A percentile compares a stretch with the other conserved stretches of the same genome.
phyloP scores from a whole-genome alignment of 2,329 filamentous ascomycete species.

The Pseudonectria foliicola region DNA sequence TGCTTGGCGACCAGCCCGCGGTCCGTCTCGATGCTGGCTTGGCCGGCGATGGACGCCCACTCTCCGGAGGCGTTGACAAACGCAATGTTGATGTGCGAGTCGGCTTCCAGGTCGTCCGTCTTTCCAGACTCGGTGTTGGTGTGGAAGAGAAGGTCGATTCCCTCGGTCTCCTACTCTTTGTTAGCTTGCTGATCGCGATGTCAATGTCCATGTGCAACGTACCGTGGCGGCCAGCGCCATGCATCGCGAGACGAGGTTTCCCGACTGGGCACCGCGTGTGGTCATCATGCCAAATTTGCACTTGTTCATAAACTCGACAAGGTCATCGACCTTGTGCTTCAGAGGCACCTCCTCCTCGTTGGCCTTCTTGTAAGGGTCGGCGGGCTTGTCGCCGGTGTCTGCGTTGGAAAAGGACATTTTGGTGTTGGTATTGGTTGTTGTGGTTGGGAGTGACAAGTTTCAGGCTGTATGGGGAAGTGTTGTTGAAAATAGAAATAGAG shows the following conservation, averaged over 20 bases:
- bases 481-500: too few species aligned
- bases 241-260: constrained; percentile 68
- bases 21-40: constrained; percentile 62
- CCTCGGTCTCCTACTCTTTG: constrained; percentile 58
- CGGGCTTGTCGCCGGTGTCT: constrained; percentile 53
- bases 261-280: constrained; percentile 58
- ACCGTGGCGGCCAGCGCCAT: constrained; percentile 82
- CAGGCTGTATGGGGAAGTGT: too few species aligned
- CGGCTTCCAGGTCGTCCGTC: constrained; percentile 67
- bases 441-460: too few species aligned
- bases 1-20: constrained; percentile 62
- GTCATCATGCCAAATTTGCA: constrained; percentile 89
- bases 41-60: constrained; percentile 82
- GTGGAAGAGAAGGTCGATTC: constrained; percentile 81
- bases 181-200: constrained; percentile 1
- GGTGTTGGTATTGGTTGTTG: constrained; percentile 14
- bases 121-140: constrained; percentile 88
- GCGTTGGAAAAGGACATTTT: constrained; percentile 47
- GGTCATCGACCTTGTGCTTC: constrained; percentile 69
- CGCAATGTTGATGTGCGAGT: constrained; percentile 71
- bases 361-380: constrained; percentile 76
- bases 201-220: constrained; percentile 15
- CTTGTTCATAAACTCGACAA: constrained; percentile 61
- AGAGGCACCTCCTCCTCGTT: constrained; percentile 55
- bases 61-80: constrained; percentile 72